Evolutionary conservation across 2,329 filamentous ascomycete species (phyloP), one percentile per base, ranked within the genome.

Genomic region (Podosphaera fusca): DNA sequence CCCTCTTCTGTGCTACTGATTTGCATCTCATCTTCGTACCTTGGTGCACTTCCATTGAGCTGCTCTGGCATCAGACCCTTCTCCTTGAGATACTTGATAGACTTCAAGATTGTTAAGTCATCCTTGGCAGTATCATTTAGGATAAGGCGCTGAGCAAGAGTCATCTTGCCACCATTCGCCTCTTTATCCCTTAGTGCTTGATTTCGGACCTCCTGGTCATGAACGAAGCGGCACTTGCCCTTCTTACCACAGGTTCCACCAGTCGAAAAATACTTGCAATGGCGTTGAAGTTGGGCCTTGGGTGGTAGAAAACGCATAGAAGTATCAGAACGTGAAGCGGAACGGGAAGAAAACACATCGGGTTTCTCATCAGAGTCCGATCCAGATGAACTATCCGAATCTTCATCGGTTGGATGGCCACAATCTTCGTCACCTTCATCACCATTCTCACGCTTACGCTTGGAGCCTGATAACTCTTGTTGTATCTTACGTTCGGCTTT

Each of bases 211-310:
- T 76, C 75, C 21, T 75, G 74, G 66, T 84, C 80, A 67, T 84
- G 80, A 61, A 82, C 78, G 70, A 84, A 84, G 70, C 80, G 80
- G 72, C 80, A 84, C 79, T 83, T 83, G 78, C 79, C 78, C 75
- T 82, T 82, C 74, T 84, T 84, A 56, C 80, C 80, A 69, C 80
- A 84, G 58, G 74, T 80, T 59, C 80, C 80, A 62, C 80, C 80
- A 56, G 80, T 83, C 45, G 80, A 81, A 66, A 77, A 84, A 68
- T 84, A 84, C 69, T 84, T 84, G 76, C 80, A 84, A 64, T 82
- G 80, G 61, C 77, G 79, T 55, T 77, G 74, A 47, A 80, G 74
- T 64, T 82, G 79, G 55, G 79, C 79, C 67, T 76, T 73, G 60
- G 75, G 67, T 61, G 75, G 69, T 57, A 75, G 67, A 60, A 68